These are phyloP conservation scores for Neophaeococcomyces aloes DNA, from an alignment of 2,329 filamentous ascomycete genomes.

Conservation along the genomic window DNA sequence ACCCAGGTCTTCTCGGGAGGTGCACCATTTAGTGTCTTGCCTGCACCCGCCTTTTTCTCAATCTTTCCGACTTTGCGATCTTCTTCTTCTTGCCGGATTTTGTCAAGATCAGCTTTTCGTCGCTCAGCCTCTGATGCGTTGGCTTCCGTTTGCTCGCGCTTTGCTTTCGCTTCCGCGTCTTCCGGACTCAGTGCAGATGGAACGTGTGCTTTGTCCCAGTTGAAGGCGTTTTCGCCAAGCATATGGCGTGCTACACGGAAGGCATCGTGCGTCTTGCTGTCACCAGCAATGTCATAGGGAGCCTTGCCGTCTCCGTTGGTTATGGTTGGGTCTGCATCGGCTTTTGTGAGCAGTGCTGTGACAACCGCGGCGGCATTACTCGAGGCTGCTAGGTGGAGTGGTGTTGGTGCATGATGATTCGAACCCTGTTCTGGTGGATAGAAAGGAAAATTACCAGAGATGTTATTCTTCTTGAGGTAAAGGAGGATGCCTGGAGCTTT, in stretches of 20 bases:
- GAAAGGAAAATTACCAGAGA: conserved; percentile 65
- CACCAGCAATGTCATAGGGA: conserved; percentile 76
- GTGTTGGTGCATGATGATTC: conserved; percentile 67
- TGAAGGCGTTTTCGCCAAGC: conserved; percentile 63
- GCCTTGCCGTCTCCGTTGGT: conserved; percentile 68
- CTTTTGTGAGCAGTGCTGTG: conserved; percentile 63
- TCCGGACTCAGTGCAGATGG: conserved; percentile 58
- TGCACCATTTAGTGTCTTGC: conserved; percentile 44
- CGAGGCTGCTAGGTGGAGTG: conserved; percentile 75
- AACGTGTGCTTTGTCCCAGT: conserved; percentile 68
- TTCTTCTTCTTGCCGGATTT: conserved; percentile 54
- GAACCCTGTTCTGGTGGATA: conserved; percentile 46
- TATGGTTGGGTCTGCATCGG: conserved; percentile 60
- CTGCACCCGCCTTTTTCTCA: conserved; percentile 40
- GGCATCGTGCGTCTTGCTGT: conserved; percentile 74
- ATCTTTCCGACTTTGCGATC: conserved; percentile 29
- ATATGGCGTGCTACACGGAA: conserved; percentile 81
- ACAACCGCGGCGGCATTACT: conserved; percentile 72
- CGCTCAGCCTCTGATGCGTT: conserved; percentile 60
- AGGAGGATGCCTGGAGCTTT: conserved; percentile 79
- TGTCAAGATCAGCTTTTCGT: conserved; percentile 62
- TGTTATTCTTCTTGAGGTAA: conserved; percentile 66
- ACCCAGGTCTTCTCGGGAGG: conserved; percentile 59
- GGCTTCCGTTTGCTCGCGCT: conserved; percentile 58
- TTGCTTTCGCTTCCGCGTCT: conserved; percentile 60